phyloP scores from a whole-genome alignment of 106 monocot genomes.

The Acanthochlamys bracteata region DNA sequence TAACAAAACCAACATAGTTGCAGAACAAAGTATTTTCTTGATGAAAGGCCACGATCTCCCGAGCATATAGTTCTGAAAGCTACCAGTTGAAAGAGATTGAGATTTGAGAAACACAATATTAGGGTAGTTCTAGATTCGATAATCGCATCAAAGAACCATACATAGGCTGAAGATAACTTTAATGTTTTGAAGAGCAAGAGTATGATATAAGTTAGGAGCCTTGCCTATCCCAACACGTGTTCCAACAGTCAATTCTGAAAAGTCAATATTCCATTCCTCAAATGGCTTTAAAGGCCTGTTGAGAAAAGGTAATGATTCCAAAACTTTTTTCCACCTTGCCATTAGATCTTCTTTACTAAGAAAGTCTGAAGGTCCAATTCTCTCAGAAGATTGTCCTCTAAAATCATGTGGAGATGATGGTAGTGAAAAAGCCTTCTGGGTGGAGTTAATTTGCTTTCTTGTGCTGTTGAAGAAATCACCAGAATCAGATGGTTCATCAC shows the following conservation, averaged over 20 bases:
- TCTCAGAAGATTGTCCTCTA: slow-evolving; percentile 31
- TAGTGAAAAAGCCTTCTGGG: slow-evolving; percentile 70
- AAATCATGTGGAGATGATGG: slow-evolving; percentile 84
- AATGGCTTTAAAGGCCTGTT: slow-evolving; percentile 70
- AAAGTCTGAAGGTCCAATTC: slow-evolving; percentile 35
- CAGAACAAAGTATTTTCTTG: too few relatives aligned
- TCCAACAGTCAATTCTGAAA: slow-evolving; percentile 80
- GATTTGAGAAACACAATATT: too few relatives aligned
- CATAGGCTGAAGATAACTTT: too few relatives aligned
- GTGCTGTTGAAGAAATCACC: slow-evolving; percentile 18
- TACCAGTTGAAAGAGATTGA: too few relatives aligned
- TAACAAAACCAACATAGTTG: too few relatives aligned
- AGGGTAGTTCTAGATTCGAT: too few relatives aligned
- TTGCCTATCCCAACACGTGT: slow-evolving; percentile 49
- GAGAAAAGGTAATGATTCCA: slow-evolving; percentile 59
- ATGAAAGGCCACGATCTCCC: too few relatives aligned
- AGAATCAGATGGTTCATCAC: slow-evolving; percentile 26
- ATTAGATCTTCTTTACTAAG: slow-evolving; percentile 26
- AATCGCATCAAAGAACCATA: too few relatives aligned
- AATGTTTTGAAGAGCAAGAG: not conserved
- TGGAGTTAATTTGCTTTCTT: slow-evolving; percentile 44
- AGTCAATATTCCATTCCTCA: slow-evolving; percentile 87
- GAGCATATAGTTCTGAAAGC: too few relatives aligned
- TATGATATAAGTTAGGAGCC: not conserved
- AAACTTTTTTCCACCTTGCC: slow-evolving; percentile 59